phyloP scores from a whole-genome alignment of 306 rosid genomes.

The Gillenia trifoliata region DNA sequence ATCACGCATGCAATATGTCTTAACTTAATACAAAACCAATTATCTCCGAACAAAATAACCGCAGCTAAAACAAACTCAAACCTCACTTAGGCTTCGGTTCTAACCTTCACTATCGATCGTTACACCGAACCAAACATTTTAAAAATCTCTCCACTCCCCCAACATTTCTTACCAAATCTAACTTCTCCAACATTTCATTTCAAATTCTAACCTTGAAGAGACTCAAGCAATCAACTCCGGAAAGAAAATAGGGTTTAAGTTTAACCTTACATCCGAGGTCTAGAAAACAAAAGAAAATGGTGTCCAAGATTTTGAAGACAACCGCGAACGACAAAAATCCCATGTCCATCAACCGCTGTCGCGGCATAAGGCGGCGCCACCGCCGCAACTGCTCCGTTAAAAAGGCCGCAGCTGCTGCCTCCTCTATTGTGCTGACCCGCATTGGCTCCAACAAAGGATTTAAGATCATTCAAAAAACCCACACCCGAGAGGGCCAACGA shows the following conservation, averaged over 20 bases:
- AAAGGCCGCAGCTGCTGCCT: slow-evolving; percentile 43
- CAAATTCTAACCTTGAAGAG: background rate
- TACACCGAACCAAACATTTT: slow-evolving; percentile 49
- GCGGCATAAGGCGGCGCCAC: background rate
- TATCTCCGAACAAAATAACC: background rate
- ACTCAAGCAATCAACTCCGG: background rate
- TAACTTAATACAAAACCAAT: too few relatives aligned
- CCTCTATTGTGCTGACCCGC: slow-evolving; percentile 45
- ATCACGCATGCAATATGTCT: too few relatives aligned
- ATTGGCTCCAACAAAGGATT: slow-evolving; percentile 36
- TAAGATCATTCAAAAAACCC: slow-evolving; percentile 38
- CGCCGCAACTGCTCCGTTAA: background rate
- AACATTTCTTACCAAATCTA: background rate
- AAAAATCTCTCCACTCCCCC: slow-evolving; percentile 7
- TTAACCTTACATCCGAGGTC: too few relatives aligned
- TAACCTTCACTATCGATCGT: slow-evolving; percentile 55
- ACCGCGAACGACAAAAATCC: slow-evolving; percentile 12
- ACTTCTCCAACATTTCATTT: background rate
- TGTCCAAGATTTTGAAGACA: slow-evolving; percentile 52
- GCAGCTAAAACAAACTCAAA: background rate
- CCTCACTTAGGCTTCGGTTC: slow-evolving; percentile 34
- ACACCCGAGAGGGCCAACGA: background rate
- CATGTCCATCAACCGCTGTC: slow-evolving; percentile 1
- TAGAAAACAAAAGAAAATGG: slow-evolving; percentile 24
- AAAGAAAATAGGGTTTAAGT: too few relatives aligned